These are phyloP conservation scores for Solanum medicagineum DNA, from an alignment of 257 asterid genomes.

Conservation along the genomic window DNA sequence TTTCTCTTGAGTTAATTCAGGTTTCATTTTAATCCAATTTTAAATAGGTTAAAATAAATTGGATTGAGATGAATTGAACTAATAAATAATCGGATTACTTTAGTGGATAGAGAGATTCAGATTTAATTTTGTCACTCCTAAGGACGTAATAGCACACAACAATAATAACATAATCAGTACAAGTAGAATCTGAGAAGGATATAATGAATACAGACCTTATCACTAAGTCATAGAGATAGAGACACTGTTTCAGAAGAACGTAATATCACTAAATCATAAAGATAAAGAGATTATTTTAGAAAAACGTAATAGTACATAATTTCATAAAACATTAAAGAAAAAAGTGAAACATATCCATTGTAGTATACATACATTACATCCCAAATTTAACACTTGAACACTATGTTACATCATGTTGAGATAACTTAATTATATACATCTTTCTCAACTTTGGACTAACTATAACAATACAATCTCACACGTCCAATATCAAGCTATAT, in stretches of 20 bases:
- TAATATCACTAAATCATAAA: background rate
- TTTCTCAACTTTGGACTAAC: background rate
- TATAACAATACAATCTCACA: background rate
- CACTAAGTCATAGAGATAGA: too few relatives aligned
- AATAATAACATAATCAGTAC: too few relatives aligned
- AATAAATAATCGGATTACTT: too few relatives aligned
- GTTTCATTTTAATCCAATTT: too few relatives aligned
- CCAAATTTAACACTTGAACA: background rate
- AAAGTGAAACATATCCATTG: background rate
- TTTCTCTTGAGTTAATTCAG: too few relatives aligned
- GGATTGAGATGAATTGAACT: too few relatives aligned
- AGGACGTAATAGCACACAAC: background rate
- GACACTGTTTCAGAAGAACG: too few relatives aligned
- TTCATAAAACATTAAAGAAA: background rate
- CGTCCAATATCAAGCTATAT: background rate
- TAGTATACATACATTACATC: background rate
- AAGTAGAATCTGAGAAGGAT: too few relatives aligned
- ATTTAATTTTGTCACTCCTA: too few relatives aligned
- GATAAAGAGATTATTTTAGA: too few relatives aligned
- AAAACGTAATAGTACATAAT: background rate
- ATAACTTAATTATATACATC: background rate
- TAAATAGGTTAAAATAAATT: too few relatives aligned
- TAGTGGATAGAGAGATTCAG: too few relatives aligned
- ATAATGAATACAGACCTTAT: accelerated
- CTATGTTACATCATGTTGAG: background rate